Base-by-base conservation (phyloP, 441 rosid genomes). In the Iberis amara region DNA sequence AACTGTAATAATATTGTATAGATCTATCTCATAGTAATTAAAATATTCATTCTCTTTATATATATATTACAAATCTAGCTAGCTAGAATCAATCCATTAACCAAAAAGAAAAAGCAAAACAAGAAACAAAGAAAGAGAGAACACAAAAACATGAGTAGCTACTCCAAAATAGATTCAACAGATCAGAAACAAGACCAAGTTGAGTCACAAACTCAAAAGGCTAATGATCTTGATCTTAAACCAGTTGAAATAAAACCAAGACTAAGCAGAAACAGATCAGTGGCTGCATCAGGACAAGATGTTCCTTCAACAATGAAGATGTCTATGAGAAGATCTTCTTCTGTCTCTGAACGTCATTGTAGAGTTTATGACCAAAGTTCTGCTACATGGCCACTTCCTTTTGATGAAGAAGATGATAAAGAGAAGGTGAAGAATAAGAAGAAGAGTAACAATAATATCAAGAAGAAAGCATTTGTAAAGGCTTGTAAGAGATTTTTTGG, bases 401-500 rank as follows among this genome's bases (percentile, higher is more conserved):
- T 46, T 12, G 9, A 31, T 3, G 72, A 55, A 24, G 76, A 56
- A 30, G 65, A 39, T 52, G 50, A 38, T 7, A 32, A 39, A 26
- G 76, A 49, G 13, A 57, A 57, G 14, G 48, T 37, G 3, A 8
- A 64, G 55, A 61, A 2, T 55, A 65, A 71, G 72, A 73, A 80
- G 42, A 64, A 21, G 61, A 68, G 60, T 66, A 41, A 54, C 64
- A 73, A 72, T 72, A 81, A 13, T 58, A 70, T 64, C 52, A 60
- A 64, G 59, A 69, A 30, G 60, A 78, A 66, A 63, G 57, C 73
- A 64, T 73, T 90, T 75, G 42, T 86, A 2, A 81, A 70, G 70
- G 86, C 86, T 51, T 87, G 98, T 71, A 90, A 81, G 74, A 79
- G 79, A 11, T 61, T 90, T 66, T 62, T 86, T 58, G 85, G 94